Conservation (phyloP, 2,329 filamentous ascomycete genomes). For the Trichoderma pleuroti region DNA sequence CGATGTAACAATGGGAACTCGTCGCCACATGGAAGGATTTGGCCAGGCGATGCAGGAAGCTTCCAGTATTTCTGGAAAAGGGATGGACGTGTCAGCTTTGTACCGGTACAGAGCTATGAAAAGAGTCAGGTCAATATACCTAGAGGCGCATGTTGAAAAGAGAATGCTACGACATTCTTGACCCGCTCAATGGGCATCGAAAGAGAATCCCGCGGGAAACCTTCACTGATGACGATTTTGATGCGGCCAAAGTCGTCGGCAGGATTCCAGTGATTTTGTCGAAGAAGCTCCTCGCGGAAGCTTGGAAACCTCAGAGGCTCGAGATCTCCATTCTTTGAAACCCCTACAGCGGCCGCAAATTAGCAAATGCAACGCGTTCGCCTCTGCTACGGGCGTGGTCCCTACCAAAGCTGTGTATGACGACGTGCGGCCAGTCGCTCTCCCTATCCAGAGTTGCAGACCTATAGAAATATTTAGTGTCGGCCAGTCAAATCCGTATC, state of each 20-base stretch:
- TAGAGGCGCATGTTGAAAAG: slow-evolving; percentile 80
- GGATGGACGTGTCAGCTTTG: neutral
- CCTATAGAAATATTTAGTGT: slow-evolving; percentile 32
- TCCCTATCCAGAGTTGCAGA: slow-evolving; percentile 53
- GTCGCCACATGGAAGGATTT: slow-evolving; percentile 65
- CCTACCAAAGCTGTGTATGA: slow-evolving; percentile 45
- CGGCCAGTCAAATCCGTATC: neutral
- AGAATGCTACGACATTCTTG: slow-evolving; percentile 72
- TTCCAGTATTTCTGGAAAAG: slow-evolving; percentile 61
- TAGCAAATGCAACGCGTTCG: neutral
- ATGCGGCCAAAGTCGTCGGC: slow-evolving; percentile 70
- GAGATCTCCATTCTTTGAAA: slow-evolving; percentile 55
- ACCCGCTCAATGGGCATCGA: slow-evolving; percentile 59
- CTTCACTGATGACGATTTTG: slow-evolving; percentile 72
- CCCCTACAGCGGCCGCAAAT: slow-evolving; percentile 33
- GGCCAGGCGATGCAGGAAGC: slow-evolving; percentile 75
- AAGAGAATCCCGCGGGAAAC: slow-evolving; percentile 55
- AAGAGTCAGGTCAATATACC: slow-evolving; percentile 43
- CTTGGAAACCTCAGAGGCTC: slow-evolving; percentile 66
- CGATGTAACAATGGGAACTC: slow-evolving; percentile 40
- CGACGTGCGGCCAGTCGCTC: slow-evolving; percentile 48
- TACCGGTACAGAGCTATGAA: too few species aligned
- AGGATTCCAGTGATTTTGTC: slow-evolving; percentile 68
- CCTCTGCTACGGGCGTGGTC: neutral
- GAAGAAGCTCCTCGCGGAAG: slow-evolving; percentile 67